phyloP scores from a whole-genome alignment of 495 filamentous ascomycete species.

The Sordaria brevicollis region DNA sequence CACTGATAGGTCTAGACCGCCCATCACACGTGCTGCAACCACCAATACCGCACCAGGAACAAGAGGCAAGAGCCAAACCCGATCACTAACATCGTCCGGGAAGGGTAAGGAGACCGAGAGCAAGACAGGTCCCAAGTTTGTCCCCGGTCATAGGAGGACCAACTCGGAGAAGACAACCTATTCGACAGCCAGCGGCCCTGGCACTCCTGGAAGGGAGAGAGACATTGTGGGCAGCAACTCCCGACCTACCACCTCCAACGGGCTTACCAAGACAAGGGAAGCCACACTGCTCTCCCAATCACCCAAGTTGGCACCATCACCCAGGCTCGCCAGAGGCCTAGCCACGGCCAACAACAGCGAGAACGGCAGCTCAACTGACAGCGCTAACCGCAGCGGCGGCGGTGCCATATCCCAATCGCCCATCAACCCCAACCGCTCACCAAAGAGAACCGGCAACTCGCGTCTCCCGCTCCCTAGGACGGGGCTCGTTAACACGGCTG shows the following conservation, averaged over 20 bases:
- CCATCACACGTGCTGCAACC: background rate
- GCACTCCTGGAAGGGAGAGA: background rate
- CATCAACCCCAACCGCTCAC: conserved; percentile 8
- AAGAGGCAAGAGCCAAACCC: background rate
- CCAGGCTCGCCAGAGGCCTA: background rate
- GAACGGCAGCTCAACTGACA: conserved; percentile 4
- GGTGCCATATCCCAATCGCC: background rate
- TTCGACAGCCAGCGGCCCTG: background rate
- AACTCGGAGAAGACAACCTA: background rate
- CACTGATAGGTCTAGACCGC: background rate
- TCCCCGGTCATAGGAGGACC: background rate
- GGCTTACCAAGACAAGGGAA: background rate
- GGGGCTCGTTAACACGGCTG: conserved; percentile 5
- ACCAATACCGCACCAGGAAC: background rate
- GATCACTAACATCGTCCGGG: background rate
- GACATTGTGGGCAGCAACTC: background rate
- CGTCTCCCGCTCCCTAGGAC: conserved; percentile 31
- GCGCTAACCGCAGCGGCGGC: conserved; percentile 5
- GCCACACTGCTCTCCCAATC: background rate
- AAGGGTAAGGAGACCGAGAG: background rate
- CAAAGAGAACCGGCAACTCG: conserved; percentile 19
- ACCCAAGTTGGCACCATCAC: background rate
- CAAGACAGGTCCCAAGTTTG: background rate
- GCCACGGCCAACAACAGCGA: conserved; percentile 2
- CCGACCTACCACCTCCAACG: background rate